Evolutionary conservation across 768 basidiomycete species (phyloP), one percentile per base, ranked within the genome.

Genomic region (Infundibulicybe gibba): DNA sequence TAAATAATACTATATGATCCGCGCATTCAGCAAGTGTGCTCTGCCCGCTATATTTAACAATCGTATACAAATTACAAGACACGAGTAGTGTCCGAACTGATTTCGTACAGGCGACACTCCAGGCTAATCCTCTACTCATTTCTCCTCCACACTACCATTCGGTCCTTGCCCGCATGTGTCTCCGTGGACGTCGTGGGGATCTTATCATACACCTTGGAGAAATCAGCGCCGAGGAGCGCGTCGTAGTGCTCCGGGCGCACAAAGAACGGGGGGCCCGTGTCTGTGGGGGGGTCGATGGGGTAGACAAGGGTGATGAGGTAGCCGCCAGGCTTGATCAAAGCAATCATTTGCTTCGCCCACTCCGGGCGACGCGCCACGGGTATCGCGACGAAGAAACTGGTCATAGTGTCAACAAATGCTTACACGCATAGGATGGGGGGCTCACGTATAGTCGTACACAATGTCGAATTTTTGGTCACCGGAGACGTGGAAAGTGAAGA

Each of bases 311-410:
- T 75, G 50, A 88, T 74, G 17, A 88, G 73, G 49, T 76, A 74
- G 13, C 83, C 85, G 0, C 83, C 85, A 1, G 77, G 72, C 46
- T 79, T 81, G 43, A 83, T 61, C 13, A 89, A 59, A 13, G 68
- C 62, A 1, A 67, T 62, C 63, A 88, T 82, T 53, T 82, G 70
- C 12, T 56, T 52, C 0, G 76, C 87, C 85, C 85, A 87, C 14
- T 71, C 71, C 2, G 52, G 38, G 10, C 87, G 73, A 32, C 60
- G 66, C 2, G 62, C 48, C 0, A 82, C 85, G 0, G 78, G 79
- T 16, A 90, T 79, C 2, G 87, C 86, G 37, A 83, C 82, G 60
- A 90, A 88, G 66, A 88, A 87, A 1, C 82, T 85, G 49, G 30
- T n/a, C 14, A 42, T 11, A 10, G 16, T 20, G 32, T 51, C 15